phyloP scores from a whole-genome alignment of 306 rosid genomes.

The Lagenaria siceraria region DNA sequence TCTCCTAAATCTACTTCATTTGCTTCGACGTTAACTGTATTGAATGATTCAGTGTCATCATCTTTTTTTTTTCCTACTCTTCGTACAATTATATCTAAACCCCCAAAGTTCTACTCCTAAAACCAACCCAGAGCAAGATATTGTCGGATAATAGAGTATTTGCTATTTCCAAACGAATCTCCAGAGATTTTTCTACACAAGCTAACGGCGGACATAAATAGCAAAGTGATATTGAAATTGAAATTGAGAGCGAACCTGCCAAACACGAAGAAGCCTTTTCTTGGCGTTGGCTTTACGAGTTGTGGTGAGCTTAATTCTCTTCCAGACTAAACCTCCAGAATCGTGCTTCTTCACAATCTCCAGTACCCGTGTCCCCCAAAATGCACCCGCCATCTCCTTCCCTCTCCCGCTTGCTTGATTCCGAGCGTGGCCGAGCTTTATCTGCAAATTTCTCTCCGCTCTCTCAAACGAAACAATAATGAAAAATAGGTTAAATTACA shows the following conservation, averaged over 20 bases:
- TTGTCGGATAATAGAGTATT: not conserved
- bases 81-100: not conserved
- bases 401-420: not conserved
- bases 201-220: not conserved
- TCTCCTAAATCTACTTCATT: not conserved
- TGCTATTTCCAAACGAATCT: not conserved
- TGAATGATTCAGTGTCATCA: not conserved
- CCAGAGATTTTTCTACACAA: not conserved
- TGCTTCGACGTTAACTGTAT: not conserved
- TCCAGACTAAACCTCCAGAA: conserved; percentile 83
- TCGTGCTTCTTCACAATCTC: conserved; percentile 95
- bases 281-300: conserved; percentile 92
- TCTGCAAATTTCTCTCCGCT: not conserved
- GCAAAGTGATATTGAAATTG: not conserved
- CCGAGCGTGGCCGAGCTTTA: not conserved
- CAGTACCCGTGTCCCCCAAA: conserved; percentile 78
- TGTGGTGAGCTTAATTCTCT: conserved; percentile 80
- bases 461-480: not conserved
- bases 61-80: too few relatives aligned
- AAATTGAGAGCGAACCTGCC: conserved; percentile 49
- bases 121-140: not conserved
- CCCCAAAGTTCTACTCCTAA: not conserved
- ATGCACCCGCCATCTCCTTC: conserved; percentile 49
- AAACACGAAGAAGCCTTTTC: conserved; percentile 85
- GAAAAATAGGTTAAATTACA: not conserved